These are phyloP conservation scores for Hyphodiscus hymeniophilus DNA, from an alignment of 495 filamentous ascomycete species.

Conservation along the genomic window DNA sequence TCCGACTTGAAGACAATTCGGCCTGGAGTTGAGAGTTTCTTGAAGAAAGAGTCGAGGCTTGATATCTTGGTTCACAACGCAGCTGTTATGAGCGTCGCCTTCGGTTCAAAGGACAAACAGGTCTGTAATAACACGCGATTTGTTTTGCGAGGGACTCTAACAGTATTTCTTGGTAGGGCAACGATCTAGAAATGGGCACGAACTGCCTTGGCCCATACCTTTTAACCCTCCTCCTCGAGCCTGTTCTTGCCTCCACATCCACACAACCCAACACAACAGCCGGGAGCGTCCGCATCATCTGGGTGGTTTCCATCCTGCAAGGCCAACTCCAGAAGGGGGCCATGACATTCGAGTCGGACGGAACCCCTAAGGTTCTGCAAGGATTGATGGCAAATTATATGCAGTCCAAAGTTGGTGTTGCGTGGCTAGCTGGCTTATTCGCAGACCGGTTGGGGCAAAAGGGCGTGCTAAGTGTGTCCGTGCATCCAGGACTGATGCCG, in stretches of 20 bases:
- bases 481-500: constrained; percentile 26
- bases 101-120: constrained; percentile 19
- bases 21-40: constrained; percentile 28
- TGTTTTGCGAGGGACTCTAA: neutral
- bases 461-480: constrained; percentile 1
- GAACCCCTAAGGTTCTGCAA: neutral
- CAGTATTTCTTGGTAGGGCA: too few species aligned
- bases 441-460: neutral
- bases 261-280: neutral
- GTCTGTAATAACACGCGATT: neutral
- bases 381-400: neutral
- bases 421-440: neutral
- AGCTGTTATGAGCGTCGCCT: constrained; percentile 32
- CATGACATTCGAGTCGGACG: neutral
- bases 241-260: constrained; percentile 25
- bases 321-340: neutral
- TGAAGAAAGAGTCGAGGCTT: constrained; percentile 27
- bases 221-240: constrained; percentile 32
- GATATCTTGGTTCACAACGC: constrained; percentile 42
- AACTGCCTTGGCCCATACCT: constrained; percentile 40
- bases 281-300: neutral
- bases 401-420: neutral
- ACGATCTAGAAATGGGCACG: constrained; percentile 37
- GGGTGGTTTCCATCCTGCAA: neutral
- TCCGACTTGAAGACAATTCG: constrained; percentile 35